Percentiles rank a stretch among this genome's conserved stretches.
Evolutionary conservation across 1,284 basidiomycete species (phyloP).

Genomic region (Moesziomyces sp.): DNA sequence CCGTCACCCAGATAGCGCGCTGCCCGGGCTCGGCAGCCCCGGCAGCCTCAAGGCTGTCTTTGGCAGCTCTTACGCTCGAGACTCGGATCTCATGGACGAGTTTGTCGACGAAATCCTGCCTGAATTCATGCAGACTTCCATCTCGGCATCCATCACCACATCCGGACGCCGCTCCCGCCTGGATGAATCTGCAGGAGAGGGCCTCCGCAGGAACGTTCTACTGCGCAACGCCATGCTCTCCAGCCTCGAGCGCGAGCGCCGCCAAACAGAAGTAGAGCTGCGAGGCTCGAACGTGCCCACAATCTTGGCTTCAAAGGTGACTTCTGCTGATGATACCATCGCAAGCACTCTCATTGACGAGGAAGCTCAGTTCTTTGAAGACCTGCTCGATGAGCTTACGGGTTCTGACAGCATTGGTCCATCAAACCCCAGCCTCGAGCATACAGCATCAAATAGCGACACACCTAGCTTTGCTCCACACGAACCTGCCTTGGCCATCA

Average conservation of each 20-base stretch:
- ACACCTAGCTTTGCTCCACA: not conserved
- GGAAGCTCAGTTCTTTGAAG: slow-evolving; percentile 48
- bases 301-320: not conserved
- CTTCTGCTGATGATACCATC: not conserved
- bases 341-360: slow-evolving; percentile 8
- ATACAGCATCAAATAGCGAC: not conserved
- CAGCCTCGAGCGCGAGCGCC: slow-evolving; percentile 45
- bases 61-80: not conserved
- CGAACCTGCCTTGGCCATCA: not conserved
- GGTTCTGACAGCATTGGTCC: slow-evolving; percentile 11
- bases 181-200: slow-evolving; percentile 50
- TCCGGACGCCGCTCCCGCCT: slow-evolving; percentile 29
- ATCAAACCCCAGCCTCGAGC: not conserved
- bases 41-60: slow-evolving; percentile 38
- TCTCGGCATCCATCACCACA: slow-evolving; percentile 11
- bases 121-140: slow-evolving; percentile 13
- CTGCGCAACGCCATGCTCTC: slow-evolving; percentile 52
- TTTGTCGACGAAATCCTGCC: slow-evolving; percentile 30
- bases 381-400: slow-evolving; percentile 39
- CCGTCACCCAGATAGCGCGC: slow-evolving; percentile 1
- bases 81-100: slow-evolving; percentile 5
- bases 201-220: slow-evolving; percentile 45
- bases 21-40: slow-evolving; percentile 15
- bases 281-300: not conserved
- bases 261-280: slow-evolving; percentile 18